Conservation (phyloP, 495 filamentous ascomycete species). For the Aspergillus ellipticus region DNA sequence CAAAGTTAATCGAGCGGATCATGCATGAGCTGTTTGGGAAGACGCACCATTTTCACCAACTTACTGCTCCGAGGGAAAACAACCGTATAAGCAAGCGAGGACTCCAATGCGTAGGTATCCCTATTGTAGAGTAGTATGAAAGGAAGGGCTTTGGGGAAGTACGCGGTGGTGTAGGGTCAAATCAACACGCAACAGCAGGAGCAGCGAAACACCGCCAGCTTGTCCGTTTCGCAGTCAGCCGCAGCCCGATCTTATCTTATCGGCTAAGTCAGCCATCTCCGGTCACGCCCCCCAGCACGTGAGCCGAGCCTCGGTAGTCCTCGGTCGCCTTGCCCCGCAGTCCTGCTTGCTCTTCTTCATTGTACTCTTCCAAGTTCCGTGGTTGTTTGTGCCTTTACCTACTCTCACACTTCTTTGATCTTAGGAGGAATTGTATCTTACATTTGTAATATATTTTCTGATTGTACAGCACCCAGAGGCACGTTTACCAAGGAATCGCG, state of each 20-base stretch:
- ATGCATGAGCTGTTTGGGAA: constrained; percentile 2
- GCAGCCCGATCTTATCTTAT: constrained; percentile 36
- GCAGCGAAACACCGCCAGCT: constrained; percentile 27
- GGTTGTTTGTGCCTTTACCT: neutral
- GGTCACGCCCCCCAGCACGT: constrained; percentile 9
- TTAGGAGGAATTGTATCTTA: neutral
- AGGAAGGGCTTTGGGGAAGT: constrained; percentile 1
- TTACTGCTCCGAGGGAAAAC: constrained; percentile 5
- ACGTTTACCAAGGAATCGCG: neutral
- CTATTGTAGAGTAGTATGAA: neutral
- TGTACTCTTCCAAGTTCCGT: neutral
- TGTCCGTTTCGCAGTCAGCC: constrained; percentile 26
- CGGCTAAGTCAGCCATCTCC: constrained; percentile 20
- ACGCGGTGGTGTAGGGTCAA: constrained; percentile 5
- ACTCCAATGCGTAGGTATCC: neutral
- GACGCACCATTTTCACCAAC: constrained; percentile 12
- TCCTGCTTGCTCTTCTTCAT: neutral
- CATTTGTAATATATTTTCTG: constrained; percentile 1
- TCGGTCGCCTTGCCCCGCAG: constrained; percentile 17
- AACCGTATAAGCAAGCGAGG: neutral
- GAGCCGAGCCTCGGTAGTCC: constrained; percentile 30
- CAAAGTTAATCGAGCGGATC: constrained; percentile 17
- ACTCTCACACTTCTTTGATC: neutral
- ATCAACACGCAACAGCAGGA: constrained; percentile 6
- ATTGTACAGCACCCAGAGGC: neutral